Conservation (phyloP, 2,329 filamentous ascomycete genomes). For the Geosmithia flava region DNA sequence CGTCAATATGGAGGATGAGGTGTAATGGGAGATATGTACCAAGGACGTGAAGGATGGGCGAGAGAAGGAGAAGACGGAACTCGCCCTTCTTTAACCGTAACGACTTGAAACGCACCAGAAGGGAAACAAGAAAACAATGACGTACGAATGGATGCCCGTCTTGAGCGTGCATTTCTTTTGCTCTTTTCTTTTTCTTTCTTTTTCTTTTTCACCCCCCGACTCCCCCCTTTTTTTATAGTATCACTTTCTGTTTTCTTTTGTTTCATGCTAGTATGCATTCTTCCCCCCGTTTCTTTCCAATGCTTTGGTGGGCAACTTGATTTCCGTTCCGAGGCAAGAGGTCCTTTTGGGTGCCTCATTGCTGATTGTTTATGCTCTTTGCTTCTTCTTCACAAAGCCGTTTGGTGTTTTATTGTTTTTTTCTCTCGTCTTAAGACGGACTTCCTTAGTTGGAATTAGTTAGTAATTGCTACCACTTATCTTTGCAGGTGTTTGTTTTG, state of each 20-base stretch:
- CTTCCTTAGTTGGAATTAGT: too few species aligned
- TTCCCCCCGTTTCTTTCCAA: too few species aligned
- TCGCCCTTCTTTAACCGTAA: not conserved
- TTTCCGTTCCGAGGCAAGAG: too few species aligned
- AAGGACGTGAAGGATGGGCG: not conserved
- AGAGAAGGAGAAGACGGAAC: not conserved
- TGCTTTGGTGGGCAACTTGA: too few species aligned
- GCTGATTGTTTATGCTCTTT: too few species aligned
- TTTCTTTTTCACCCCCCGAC: too few species aligned
- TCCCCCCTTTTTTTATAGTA: not conserved
- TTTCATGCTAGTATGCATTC: not conserved
- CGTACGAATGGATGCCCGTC: constrained; percentile 3
- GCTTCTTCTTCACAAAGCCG: too few species aligned
- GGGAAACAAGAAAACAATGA: not conserved
- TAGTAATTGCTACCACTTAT: too few species aligned
- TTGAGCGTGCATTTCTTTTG: constrained; percentile 3
- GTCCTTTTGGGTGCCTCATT: too few species aligned
- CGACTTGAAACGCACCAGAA: not conserved
- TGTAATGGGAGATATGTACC: not conserved
- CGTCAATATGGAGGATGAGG: not conserved
- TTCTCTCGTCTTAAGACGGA: too few species aligned
- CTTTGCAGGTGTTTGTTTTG: too few species aligned
- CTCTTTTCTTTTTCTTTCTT: not conserved
- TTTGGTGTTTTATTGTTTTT: too few species aligned
- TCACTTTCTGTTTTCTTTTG: not conserved